These are phyloP conservation scores for Trichosporon ovoides DNA, from an alignment of 1,284 basidiomycete species.

Conservation along the genomic window DNA sequence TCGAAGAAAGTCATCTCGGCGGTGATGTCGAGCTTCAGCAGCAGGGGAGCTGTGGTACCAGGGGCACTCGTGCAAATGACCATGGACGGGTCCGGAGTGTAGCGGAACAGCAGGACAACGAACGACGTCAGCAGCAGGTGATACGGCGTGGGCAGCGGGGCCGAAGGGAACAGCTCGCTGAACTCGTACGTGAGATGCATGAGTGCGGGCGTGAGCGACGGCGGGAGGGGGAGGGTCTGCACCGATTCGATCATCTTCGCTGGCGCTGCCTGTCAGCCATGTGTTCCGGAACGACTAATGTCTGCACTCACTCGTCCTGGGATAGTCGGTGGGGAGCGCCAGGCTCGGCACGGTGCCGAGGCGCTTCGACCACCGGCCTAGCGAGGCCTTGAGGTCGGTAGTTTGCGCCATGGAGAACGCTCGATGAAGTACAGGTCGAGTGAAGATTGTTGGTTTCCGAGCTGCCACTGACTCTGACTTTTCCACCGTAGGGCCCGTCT, in stretches of 20 bases:
- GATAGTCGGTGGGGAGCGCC: slow-evolving; percentile 94
- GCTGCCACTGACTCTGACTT: slow-evolving; percentile 7
- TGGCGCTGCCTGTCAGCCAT: slow-evolving; percentile 49
- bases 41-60: slow-evolving; percentile 69
- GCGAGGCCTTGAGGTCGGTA: slow-evolving; percentile 25
- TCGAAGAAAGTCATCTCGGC: slow-evolving; percentile 88
- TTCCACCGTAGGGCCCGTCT: neutral
- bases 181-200: slow-evolving; percentile 62
- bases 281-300: neutral
- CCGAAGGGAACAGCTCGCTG: slow-evolving; percentile 50
- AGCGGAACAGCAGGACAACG: slow-evolving; percentile 83
- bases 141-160: slow-evolving; percentile 69
- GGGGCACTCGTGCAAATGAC: slow-evolving; percentile 83
- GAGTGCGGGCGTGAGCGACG: slow-evolving; percentile 43
- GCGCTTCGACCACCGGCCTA: slow-evolving; percentile 48
- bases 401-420: slow-evolving; percentile 5
- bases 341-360: slow-evolving; percentile 70
- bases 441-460: neutral
- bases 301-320: slow-evolving; percentile 57
- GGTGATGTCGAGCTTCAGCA: slow-evolving; percentile 79
- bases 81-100: slow-evolving; percentile 92
- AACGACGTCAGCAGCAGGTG: slow-evolving; percentile 90
- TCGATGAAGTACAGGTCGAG: neutral
- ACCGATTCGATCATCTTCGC: slow-evolving; percentile 74
- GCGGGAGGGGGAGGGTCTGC: slow-evolving; percentile 60